These are phyloP conservation scores for Venturia aucupariae DNA, from an alignment of 2,329 filamentous ascomycete species.

Conservation along the genomic window DNA sequence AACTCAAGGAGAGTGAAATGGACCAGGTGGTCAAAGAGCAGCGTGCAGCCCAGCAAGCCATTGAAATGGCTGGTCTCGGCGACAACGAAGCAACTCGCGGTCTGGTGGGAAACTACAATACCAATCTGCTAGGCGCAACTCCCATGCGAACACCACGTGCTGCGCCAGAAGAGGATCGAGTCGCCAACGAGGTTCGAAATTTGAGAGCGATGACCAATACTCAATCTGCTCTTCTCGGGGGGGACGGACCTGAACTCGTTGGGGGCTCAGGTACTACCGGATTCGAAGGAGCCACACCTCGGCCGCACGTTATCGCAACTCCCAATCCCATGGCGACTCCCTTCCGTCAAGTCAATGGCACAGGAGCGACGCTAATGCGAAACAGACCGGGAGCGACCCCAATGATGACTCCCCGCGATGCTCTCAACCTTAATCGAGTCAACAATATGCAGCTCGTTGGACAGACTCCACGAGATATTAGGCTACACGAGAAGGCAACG, in stretches of 20 bases:
- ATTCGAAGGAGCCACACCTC: conserved; percentile 75
- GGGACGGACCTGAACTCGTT: conserved; percentile 83
- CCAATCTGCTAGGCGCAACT: conserved; percentile 63
- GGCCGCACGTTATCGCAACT: conserved; percentile 73
- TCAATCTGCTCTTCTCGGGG: conserved; percentile 84
- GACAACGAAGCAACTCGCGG: conserved; percentile 81
- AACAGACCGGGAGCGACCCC: conserved; percentile 66
- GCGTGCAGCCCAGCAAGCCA: conserved; percentile 81
- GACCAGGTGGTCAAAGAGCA: conserved; percentile 99
- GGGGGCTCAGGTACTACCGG: conserved; percentile 77
- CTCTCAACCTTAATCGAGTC: conserved; percentile 69
- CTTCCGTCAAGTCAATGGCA: conserved; percentile 55
- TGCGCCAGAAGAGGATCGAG: conserved; percentile 85
- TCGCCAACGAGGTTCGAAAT: conserved; percentile 93
- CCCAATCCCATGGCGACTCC: conserved; percentile 95
- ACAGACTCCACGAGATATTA: conserved; percentile 69
- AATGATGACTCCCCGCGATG: conserved; percentile 80
- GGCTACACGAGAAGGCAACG: conserved; percentile 58
- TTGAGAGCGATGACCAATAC: conserved; percentile 88
- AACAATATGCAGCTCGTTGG: conserved; percentile 58
- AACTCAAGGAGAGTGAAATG: conserved; percentile 85
- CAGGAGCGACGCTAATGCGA: conserved; percentile 56
- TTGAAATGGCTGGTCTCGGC: conserved; percentile 60
- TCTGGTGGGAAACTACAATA: conserved; percentile 74
- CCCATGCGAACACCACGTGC: conserved; percentile 89